Percentiles rank a stretch among this genome's conserved stretches.
Conservation (phyloP, 129 eudicot genomes). For the Helianthus annuus region HanXRQr2.0-SUNRISE NC_035448.2:135729757-135730256, state of each 20-base stretch:
- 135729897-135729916: slow-evolving; percentile 74
- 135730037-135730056: slow-evolving; percentile 60
- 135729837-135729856: slow-evolving; percentile 83
- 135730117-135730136: slow-evolving; percentile 25
- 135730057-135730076: slow-evolving; percentile 78
- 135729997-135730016: slow-evolving; percentile 86
- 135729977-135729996: slow-evolving; percentile 91
- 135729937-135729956: slow-evolving; percentile 74
- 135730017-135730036: slow-evolving; percentile 75
- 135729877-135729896: slow-evolving; percentile 73
- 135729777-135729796: slow-evolving; percentile 67
- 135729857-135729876: slow-evolving; percentile 93
- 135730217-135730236: slow-evolving; percentile 1
- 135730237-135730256: slow-evolving; percentile 7
- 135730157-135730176: neutral
- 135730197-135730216: neutral
- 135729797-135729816: slow-evolving; percentile 81
- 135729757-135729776: neutral
- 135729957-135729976: slow-evolving; percentile 71
- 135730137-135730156: neutral
- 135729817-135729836: slow-evolving; percentile 98
- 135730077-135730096: slow-evolving; percentile 71
- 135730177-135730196: slow-evolving; percentile 1
- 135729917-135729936: slow-evolving; percentile 63
- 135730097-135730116: slow-evolving; percentile 57